phyloP scores from a whole-genome alignment of 371 early-diverging fungal species.

The Zancudomyces culisetae region DNA sequence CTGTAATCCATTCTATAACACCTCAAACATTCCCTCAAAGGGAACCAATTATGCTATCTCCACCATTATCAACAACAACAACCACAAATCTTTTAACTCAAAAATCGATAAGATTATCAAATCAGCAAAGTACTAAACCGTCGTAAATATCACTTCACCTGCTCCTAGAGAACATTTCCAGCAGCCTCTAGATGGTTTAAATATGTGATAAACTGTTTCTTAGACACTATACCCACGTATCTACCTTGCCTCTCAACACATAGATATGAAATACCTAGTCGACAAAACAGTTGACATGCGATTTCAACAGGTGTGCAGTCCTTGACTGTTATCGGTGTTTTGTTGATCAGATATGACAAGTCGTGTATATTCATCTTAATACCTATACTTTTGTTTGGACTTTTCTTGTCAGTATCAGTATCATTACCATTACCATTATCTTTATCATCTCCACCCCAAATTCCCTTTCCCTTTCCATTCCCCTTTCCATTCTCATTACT shows the following conservation, averaged over 20 bases:
- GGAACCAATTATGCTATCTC: not conserved
- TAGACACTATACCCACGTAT: constrained; percentile 32
- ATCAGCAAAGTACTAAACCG: not conserved
- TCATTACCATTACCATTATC: no score
- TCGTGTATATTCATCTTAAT: constrained; percentile 34
- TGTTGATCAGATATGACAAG: constrained; percentile 55
- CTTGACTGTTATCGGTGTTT: constrained; percentile 62
- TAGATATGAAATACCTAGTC: constrained; percentile 40
- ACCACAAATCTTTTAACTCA: not conserved
- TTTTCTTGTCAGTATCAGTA: constrained; percentile 5
- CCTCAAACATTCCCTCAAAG: not conserved
- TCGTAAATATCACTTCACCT: no score
- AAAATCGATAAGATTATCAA: not conserved
- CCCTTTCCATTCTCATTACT: not conserved
- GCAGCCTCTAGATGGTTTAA: constrained; percentile 22
- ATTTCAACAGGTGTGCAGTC: constrained; percentile 61
- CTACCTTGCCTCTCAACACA: constrained; percentile 26
- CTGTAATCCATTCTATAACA: not conserved
- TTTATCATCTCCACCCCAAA: constrained; percentile 10
- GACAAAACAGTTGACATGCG: constrained; percentile 69
- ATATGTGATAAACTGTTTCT: constrained; percentile 32
- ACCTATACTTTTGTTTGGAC: constrained; percentile 16
- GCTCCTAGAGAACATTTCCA: not conserved
- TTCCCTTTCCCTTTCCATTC: not conserved
- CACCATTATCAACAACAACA: not conserved